Base-by-base conservation (phyloP, 441 rosid genomes). In the Populus tomentosa region DNA sequence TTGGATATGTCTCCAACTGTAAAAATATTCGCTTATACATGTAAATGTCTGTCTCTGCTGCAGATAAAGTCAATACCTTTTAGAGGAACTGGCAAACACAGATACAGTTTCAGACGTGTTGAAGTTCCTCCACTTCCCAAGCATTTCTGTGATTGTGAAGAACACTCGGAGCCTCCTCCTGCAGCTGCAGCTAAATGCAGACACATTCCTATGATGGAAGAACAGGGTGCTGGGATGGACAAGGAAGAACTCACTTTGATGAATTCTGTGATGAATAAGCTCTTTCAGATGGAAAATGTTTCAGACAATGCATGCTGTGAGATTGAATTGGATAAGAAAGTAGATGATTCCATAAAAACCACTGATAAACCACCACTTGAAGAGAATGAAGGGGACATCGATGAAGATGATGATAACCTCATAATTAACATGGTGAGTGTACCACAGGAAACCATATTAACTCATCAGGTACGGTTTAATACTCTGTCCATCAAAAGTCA, bases 31-130 rank as follows among this genome's bases (percentile, higher is more conserved):
- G 18, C 11, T 14, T 69, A 23, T 73, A 30, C 21, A 28, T 82
- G 32, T 38, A 65, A 56, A 71, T 16, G 18, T 2, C 20, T 40
- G 32, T 63, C 73, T 75, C 18, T 87, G 78, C 10, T 88, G 78
- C 84, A 96, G 97, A 79, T 94, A 78, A 96, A 92, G 82, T 64
- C 89, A 65, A 63, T 94, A 85, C 94, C 97, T 69, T 78, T 89
- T 21, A 84, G 72, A 80, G 99, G 99, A 81, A 90, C 92, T 56
- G 98, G 98, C 10, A 96, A 92, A 85, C 99, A 94, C 84, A 96
- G 85, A 74, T 94, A 94, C 85, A 94, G 98, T 72, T 94, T 96
- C 82, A 92, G 93, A 78, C 92, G 91, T 67, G 85, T 90, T 67
- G 82, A 82, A 70, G 86, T 82, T 75, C 88, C 89, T 38, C 73